These are phyloP conservation scores for Tilletia indica DNA, from an alignment of 1,284 basidiomycete species.

Conservation along the genomic window DNA sequence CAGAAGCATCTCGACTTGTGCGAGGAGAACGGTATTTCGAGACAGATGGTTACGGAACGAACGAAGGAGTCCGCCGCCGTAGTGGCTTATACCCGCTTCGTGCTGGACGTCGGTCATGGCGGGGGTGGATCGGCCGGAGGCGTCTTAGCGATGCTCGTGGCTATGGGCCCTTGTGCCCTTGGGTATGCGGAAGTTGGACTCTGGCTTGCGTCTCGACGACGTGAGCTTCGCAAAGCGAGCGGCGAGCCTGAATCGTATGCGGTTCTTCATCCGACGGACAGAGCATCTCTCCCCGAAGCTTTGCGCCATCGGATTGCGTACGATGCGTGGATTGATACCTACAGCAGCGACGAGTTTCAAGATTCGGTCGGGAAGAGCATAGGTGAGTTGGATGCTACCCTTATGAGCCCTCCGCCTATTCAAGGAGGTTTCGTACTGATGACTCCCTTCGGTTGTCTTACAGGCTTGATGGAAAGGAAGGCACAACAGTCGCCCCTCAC, in stretches of 20 bases:
- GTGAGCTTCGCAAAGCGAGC: not conserved
- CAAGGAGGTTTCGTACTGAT: too few relatives aligned
- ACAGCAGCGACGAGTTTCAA: slow-evolving; percentile 3
- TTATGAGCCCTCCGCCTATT: not conserved
- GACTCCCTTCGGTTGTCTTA: too few relatives aligned
- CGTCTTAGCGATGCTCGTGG: slow-evolving; percentile 73
- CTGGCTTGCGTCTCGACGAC: slow-evolving; percentile 57
- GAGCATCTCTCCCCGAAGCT: slow-evolving; percentile 56
- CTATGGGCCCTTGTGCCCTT: slow-evolving; percentile 78
- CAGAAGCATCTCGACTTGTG: slow-evolving; percentile 43
- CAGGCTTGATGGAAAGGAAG: slow-evolving; percentile 34
- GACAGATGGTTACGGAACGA: slow-evolving; percentile 29
- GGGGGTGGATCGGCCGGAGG: slow-evolving; percentile 55
- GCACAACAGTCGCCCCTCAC: slow-evolving; percentile 67
- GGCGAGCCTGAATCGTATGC: slow-evolving; percentile 65
- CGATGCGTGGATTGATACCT: slow-evolving; percentile 7
- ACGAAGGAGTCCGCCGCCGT: slow-evolving; percentile 46
- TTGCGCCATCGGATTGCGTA: slow-evolving; percentile 58
- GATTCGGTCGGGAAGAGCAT: slow-evolving; percentile 61
- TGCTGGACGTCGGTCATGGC: slow-evolving; percentile 34
- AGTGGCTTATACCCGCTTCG: slow-evolving; percentile 49
- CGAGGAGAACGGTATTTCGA: slow-evolving; percentile 33
- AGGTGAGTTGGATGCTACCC: slow-evolving; percentile 59
- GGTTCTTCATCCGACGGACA: slow-evolving; percentile 74
- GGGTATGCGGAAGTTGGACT: slow-evolving; percentile 94